Percentiles rank a stretch among this genome's conserved stretches.
Conservation (phyloP, 441 rosid genomes). For the Hura crepitans region DNA sequence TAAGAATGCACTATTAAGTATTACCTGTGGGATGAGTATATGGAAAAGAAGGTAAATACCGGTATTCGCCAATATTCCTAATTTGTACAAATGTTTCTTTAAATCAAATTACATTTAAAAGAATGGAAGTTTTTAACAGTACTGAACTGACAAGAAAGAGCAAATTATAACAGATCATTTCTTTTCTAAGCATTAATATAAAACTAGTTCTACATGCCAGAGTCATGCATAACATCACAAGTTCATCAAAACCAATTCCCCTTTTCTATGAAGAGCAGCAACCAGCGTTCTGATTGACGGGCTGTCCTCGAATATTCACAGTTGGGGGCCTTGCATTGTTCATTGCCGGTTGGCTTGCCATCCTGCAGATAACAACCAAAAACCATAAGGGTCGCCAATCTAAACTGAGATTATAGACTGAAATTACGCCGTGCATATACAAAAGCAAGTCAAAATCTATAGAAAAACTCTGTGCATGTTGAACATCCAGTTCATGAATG, state of each 20-base stretch:
- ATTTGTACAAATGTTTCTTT: conserved; percentile 45
- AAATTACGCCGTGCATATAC: not conserved
- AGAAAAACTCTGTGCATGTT: not conserved
- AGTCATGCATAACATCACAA: conserved; percentile 20
- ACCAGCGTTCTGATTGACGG: conserved; percentile 79
- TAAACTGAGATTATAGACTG: not conserved
- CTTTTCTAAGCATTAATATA: conserved; percentile 25
- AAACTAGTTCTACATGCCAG: conserved; percentile 51
- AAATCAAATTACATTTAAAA: conserved; percentile 44
- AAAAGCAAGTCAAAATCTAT: not conserved
- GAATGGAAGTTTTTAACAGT: conserved; percentile 38
- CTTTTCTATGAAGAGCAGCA: conserved; percentile 69
- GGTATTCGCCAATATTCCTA: conserved; percentile 34
- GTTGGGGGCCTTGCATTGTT: conserved; percentile 74
- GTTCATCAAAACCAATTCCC: conserved; percentile 12
- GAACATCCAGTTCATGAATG: too few species aligned
- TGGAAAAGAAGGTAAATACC: conserved; percentile 21
- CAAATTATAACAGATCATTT: conserved; percentile 24
- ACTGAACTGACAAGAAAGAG: conserved; percentile 21
- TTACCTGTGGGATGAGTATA: not conserved
- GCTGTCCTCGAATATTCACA: conserved; percentile 85
- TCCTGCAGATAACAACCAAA: conserved; percentile 36
- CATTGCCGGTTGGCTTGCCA: conserved; percentile 91
- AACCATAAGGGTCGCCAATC: not conserved
- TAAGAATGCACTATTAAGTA: not conserved